A percentile compares a stretch with the other conserved stretches of the same genome.
phyloP scores from a whole-genome alignment of 768 basidiomycete genomes.

The Xanthoconium purpureum region DNA sequence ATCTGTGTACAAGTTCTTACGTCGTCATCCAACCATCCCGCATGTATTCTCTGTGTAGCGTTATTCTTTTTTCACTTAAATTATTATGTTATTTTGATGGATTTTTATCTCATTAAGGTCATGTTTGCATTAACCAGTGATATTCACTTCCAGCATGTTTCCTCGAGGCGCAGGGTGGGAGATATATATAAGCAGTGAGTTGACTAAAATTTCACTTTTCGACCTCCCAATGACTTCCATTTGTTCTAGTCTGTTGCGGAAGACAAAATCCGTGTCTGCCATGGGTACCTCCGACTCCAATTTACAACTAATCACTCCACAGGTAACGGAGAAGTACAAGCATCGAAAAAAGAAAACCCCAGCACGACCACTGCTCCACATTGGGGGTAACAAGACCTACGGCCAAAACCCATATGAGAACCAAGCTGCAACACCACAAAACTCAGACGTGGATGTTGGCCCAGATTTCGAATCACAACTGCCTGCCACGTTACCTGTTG shows the following conservation, averaged over 20 bases:
- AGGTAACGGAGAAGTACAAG: background rate
- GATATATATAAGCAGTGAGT: background rate
- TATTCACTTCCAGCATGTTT: too few relatives aligned
- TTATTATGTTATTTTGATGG: too few relatives aligned
- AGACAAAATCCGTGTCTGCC: background rate
- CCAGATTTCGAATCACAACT: too few relatives aligned
- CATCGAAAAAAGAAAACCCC: background rate
- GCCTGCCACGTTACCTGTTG: too few relatives aligned
- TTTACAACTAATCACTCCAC: background rate
- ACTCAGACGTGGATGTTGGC: too few relatives aligned
- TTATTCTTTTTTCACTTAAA: too few relatives aligned
- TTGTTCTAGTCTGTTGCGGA: background rate
- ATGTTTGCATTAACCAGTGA: too few relatives aligned
- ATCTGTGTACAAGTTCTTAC: background rate
- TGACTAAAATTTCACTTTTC: background rate
- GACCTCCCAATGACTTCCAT: background rate
- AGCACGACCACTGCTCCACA: background rate
- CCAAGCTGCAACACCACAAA: too few relatives aligned
- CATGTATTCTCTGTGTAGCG: background rate
- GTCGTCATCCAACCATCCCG: background rate
- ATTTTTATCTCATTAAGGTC: too few relatives aligned
- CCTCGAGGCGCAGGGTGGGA: too few relatives aligned
- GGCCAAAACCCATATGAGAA: too few relatives aligned
- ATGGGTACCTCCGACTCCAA: background rate
- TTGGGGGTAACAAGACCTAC: background rate